Base-by-base conservation (phyloP, 495 filamentous ascomycete genomes). In the Podospora appendiculata region DNA sequence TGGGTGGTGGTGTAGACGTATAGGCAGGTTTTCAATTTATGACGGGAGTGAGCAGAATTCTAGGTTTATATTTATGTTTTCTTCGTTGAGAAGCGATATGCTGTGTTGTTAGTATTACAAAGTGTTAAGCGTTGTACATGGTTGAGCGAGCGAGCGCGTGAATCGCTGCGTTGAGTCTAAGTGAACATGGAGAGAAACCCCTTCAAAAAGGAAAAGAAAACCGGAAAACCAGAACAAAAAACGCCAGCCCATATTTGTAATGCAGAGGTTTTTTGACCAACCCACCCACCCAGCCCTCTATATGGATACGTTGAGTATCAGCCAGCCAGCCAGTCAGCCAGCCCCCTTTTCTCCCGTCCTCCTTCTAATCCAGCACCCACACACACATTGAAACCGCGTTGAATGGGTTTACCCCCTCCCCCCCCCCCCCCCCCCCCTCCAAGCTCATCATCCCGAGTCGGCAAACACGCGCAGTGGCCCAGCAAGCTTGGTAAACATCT, bases 401-500 rank as follows among this genome's bases (percentile, higher is more conserved):
- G 25, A 25, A 25, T 25, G 25, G 25, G 25, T n/a, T n/a, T n/a
- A n/a, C 4, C 4, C 19, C 17, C 8, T 33, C 25, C 12, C 16
- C 16, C 10, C 4, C 8, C 14, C n/a, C 4, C 4, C 19, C 17
- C 8, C 33, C 25, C 12, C 16, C 16, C 10, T 7, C 8, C 14
- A 12, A 16, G 3, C 16, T 36, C 9, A 3, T 50, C 45, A 59
- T 18, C 55, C 45, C 41, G 56, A 59, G 47, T 72, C 71, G 17
- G 66, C 68, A 56, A 79, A 82, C 18, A 79, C 60, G 4, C 80
- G 74, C 58, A 85, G 68, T 25, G 88, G 84, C 6, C 83, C 84
- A 47, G 74, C 73, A 42, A 93, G 65, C 70, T 96, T 97, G 33
- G 81, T 84, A 58, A 82, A 69, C 91, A 96, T 95, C 74, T 96